Evolutionary conservation across 768 basidiomycete genomes (phyloP).

Genomic region (Termitomyces eurrhizus): DNA sequence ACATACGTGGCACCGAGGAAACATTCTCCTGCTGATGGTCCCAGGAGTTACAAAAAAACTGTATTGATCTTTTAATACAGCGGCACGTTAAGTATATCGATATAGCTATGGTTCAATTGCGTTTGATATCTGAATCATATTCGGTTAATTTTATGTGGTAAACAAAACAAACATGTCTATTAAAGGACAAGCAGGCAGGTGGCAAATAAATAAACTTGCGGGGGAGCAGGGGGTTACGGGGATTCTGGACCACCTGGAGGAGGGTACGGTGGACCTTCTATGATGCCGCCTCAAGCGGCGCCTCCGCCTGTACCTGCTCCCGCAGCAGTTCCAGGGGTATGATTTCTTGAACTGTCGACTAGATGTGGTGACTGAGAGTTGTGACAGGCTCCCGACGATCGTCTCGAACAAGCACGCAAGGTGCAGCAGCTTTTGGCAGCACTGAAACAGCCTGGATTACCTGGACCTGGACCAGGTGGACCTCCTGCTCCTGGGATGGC

Average conservation of each 20-base stretch:
- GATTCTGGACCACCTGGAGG: constrained; percentile 20
- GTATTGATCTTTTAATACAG: not conserved
- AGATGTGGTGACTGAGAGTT: not conserved
- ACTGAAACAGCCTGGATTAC: constrained; percentile 61
- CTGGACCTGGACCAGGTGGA: constrained; percentile 20
- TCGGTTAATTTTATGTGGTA: not conserved
- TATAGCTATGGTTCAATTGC: not conserved
- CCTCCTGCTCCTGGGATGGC: constrained; percentile 32
- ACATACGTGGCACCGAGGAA: not conserved
- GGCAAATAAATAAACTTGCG: constrained; percentile 14
- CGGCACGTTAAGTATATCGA: too few relatives aligned
- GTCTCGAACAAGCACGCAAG: constrained; percentile 82
- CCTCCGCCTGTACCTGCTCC: constrained; percentile 26
- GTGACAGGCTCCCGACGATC: constrained; percentile 59
- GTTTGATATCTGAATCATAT: not conserved
- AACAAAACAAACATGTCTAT: too few relatives aligned
- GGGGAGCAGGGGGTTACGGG: constrained; percentile 16
- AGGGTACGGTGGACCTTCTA: constrained; percentile 22
- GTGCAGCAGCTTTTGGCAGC: constrained; percentile 86
- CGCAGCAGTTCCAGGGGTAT: constrained; percentile 15
- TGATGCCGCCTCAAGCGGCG: constrained; percentile 12
- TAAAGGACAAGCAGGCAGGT: not conserved
- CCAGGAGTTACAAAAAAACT: not conserved
- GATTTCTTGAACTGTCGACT: not conserved
- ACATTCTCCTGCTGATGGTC: not conserved